Evolutionary conservation across 148 eudicot species (phyloP), one percentile per base, ranked within the genome.

Genomic region (Cornus controversa): DNA sequence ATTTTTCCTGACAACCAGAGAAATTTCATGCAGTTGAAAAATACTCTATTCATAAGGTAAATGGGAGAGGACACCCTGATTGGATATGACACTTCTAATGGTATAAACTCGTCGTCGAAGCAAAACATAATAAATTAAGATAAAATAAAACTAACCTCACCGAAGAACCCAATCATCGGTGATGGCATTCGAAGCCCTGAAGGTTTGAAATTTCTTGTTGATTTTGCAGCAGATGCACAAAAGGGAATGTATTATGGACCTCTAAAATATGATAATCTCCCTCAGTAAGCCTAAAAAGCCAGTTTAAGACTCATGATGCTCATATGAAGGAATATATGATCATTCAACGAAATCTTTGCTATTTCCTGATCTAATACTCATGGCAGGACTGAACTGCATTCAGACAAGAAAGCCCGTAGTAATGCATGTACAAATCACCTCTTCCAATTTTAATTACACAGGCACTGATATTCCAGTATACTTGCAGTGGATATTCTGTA

Each of bases 151-250:
- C 18, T 50, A 69, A 50, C 87, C 85, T 82, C 82, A 73, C 80
- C 87, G 65, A 87, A 87, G 77, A 84, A 87, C 58, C 90, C 86
- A 29, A 87, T 82, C 60, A 57, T 82, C 8, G 87, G 85, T 25
- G 87, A 82, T 40, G 87, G 90, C 82, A 71, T 72, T 28, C 85
- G 83, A 7, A 87, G 85, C 62, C 85, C 50, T 15, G 87, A 87
- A 62, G 80, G 80, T 72, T 45, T 77, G 66, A 31, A 60, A 20
- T 27, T 72, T 67, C 45, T 53, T 18, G 65, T 24, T 15, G 75
- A 53, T 37, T 58, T 77, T 63, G 63, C 71, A 60, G 71, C 26
- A 68, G 1, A 40, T n/a, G n/a, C n/a, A n/a, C n/a, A n/a, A 7
- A 40, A 40, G 1, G 45, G 45, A 40, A 0, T 25, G 72, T 15